Conservation (phyloP, 139 green algal genomes). For the Coelastrella sp. region DNA sequence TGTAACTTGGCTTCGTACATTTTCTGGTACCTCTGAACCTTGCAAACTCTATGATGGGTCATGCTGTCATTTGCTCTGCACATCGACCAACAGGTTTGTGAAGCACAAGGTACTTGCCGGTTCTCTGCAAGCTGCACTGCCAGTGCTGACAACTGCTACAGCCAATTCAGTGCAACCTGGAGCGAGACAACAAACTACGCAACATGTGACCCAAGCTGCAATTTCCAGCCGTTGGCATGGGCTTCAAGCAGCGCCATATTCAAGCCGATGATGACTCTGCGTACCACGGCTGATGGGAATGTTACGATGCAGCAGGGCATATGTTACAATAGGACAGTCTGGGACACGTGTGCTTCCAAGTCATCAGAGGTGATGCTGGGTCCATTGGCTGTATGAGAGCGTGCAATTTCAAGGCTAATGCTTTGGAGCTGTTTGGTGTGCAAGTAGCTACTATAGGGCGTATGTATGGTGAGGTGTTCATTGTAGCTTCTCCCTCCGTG, state of each 20-base stretch:
- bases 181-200: neutral
- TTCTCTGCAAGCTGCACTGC: slow-evolving; percentile 1
- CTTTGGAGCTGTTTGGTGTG: too few relatives aligned
- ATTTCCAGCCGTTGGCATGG: neutral
- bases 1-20: too few relatives aligned
- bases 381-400: neutral
- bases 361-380: neutral
- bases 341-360: neutral
- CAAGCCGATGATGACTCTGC: neutral
- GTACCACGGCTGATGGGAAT: neutral
- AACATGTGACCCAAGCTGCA: neutral
- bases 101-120: neutral
- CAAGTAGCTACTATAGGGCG: too few relatives aligned
- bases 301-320: neutral
- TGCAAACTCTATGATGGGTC: too few relatives aligned
- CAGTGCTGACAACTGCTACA: neutral
- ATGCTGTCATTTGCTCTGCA: neutral
- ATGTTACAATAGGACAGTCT: neutral
- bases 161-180: neutral
- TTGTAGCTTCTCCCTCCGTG: too few relatives aligned
- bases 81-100: neutral
- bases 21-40: too few relatives aligned
- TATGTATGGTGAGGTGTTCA: too few relatives aligned
- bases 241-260: neutral
- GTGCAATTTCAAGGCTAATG: too few relatives aligned